Evolutionary conservation across 1,284 basidiomycete genomes (phyloP).

Genomic region (Chiua sp.): DNA sequence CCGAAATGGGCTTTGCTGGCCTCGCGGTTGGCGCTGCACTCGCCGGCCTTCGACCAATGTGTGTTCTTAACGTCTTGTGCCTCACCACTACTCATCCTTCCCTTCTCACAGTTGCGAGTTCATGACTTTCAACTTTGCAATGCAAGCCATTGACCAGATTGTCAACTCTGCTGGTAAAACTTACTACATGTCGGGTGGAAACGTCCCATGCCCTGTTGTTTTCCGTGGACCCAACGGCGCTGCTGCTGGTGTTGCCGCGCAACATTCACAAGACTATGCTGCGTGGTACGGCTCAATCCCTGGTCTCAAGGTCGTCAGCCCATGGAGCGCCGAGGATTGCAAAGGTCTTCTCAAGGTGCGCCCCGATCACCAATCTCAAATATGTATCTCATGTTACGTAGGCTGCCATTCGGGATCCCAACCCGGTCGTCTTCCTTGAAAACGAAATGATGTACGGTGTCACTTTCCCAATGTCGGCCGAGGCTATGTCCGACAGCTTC

Average conservation of each 20-base stretch:
- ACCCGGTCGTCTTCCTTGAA: conserved; percentile 98
- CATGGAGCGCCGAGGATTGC: conserved; percentile 98
- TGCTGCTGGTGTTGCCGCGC: conserved; percentile 94
- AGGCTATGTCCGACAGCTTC: conserved; percentile 96
- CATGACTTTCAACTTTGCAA: conserved; percentile 98
- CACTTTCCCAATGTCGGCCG: conserved; percentile 93
- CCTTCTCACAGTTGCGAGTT: conserved; percentile 86
- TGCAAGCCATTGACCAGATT: conserved; percentile 99
- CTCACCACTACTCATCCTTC: conserved; percentile 11
- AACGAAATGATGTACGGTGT: conserved; percentile 99
- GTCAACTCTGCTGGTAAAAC: conserved; percentile 99
- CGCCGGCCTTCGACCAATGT: conserved; percentile 94
- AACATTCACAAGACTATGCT: conserved; percentile 92
- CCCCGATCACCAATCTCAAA: conserved; percentile 3
- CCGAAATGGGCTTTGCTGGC: conserved; percentile 99
- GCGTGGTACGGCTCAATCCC: conserved; percentile 98
- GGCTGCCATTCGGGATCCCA: conserved; percentile 98
- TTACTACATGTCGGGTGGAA: conserved; percentile 99
- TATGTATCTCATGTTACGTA: conserved; percentile 36
- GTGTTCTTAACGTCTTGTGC: conserved; percentile 24
- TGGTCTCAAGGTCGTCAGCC: conserved; percentile 97
- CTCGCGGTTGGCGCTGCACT: conserved; percentile 95
- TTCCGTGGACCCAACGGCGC: conserved; percentile 99
- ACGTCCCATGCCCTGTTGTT: conserved; percentile 96
- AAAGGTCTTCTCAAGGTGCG: conserved; percentile 95